A percentile compares a stretch with the other conserved stretches of the same genome.
phyloP scores from a whole-genome alignment of 768 basidiomycete genomes.

The Termitomyces bulborhizus region DNA sequence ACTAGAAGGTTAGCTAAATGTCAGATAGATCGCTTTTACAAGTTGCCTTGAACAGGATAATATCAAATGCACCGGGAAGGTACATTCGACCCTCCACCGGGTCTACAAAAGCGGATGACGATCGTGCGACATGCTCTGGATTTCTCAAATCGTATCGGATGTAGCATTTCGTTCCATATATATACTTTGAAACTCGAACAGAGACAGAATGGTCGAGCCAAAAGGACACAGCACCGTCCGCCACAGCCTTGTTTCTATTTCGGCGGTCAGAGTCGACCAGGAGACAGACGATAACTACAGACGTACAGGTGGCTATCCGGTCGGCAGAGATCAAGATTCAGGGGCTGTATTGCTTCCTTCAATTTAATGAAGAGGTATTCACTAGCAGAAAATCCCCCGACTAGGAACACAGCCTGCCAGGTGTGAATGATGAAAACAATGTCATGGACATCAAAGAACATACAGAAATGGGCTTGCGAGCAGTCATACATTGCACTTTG shows the following conservation, averaged over 20 bases:
- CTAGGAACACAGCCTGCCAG: conserved; percentile 36
- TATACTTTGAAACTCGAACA: conserved; percentile 19
- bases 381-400: conserved; percentile 57
- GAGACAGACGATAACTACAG: neutral
- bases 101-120: neutral
- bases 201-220: conserved; percentile 21
- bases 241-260: conserved; percentile 24
- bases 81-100: conserved; percentile 4
- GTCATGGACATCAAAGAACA: neutral
- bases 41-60: conserved; percentile 18
- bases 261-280: neutral
- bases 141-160: conserved; percentile 8
- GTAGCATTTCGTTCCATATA: conserved; percentile 15
- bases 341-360: conserved; percentile 26
- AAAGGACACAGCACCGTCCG: conserved; percentile 24
- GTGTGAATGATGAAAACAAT: neutral
- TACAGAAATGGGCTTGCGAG: neutral
- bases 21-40: neutral
- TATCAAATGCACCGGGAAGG: conserved; percentile 15
- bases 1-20: neutral
- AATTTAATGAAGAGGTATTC: conserved; percentile 44
- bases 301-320: conserved; percentile 52
- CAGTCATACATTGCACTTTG: neutral
- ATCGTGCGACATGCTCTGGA: conserved; percentile 15
- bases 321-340: conserved; percentile 36